Base-by-base conservation (phyloP, 2,329 filamentous ascomycete species). In the Orbilia blumenaviensis region DNA sequence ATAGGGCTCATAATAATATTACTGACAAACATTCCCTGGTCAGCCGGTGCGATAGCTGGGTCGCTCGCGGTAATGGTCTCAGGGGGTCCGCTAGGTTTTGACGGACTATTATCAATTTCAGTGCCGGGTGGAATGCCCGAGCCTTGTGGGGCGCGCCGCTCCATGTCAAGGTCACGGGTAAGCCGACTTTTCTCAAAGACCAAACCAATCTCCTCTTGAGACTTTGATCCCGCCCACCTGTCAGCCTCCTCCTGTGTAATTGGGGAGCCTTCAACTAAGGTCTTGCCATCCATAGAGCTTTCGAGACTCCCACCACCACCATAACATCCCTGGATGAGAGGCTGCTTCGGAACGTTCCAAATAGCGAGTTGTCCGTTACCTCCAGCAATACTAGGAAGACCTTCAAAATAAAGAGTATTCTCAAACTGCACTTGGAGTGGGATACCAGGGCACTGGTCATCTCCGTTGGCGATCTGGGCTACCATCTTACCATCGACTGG, bases 271-370 rank as follows among this genome's bases (percentile, higher is more conserved):
- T 63, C 58, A 16, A 34, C 41, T 21, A 63, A 38, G 32, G 38
- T 48, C 12, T 46, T 63, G n/a, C 58, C 58, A 12, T 63, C 38
- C 29, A 63, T 12, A 25, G 34, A 29, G 36, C 58, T 63, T 29
- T 63, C 58, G 18, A 63, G 38, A 12, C 5, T 21, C 16, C 58
- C 58, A 29, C 38, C 38, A 44, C 41, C 41, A 12, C 38, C 25
- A 32, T 46, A 63, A 23, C 58, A 63, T n/a, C 38, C 58, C 48
- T 48, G 58, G 21, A 63, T 46, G 4, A 63, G 58, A 16, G 58
- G 58, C 14, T 63, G 58, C 23, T 63, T 63, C 7, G 58, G 58
- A n/a, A 63, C 29, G 12, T 63, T 63, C 58, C 58, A 63, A n/a
- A 63, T 48, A 29, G 58, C 58, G 2, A 63, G 27, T 23, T 63